Evolutionary conservation across 225 moss, liverwort and hornwort species (phyloP).

Genomic region (Pseudisothecium myosuroides): DNA sequence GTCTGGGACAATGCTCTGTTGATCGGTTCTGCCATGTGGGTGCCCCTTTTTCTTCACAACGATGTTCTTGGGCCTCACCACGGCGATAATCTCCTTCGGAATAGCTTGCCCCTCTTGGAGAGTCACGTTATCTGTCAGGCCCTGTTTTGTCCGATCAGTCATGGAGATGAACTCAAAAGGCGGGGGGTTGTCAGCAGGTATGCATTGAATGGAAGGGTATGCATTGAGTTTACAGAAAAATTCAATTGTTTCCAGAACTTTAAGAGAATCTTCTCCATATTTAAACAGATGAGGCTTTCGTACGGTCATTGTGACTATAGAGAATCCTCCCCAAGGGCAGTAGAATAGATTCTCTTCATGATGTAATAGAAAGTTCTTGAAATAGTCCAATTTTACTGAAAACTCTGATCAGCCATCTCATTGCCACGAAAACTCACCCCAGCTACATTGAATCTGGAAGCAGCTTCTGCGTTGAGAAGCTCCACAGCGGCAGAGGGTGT

Average conservation of each 20-base stretch:
- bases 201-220: neutral
- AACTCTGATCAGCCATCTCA: neutral
- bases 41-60: neutral
- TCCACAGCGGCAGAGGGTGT: constrained; percentile 14
- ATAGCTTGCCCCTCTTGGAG: constrained; percentile 15
- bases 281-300: neutral
- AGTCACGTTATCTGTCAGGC: constrained; percentile 27
- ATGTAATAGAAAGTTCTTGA: neutral
- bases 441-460: constrained; percentile 17
- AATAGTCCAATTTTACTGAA: neutral
- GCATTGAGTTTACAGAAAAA: neutral
- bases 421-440: constrained; percentile 17
- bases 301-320: neutral
- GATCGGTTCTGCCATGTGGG: neutral
- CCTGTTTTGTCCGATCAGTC: constrained; percentile 12
- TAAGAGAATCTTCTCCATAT: neutral
- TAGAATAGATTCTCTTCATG: too few species aligned
- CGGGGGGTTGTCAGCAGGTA: neutral
- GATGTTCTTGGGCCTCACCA: constrained; percentile 26
- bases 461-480: constrained; percentile 32
- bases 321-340: neutral
- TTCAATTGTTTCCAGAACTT: neutral
- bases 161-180: neutral
- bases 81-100: constrained; percentile 42
- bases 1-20: constrained; percentile 19